Percentiles rank a stretch among this genome's conserved stretches.
phyloP scores from a whole-genome alignment of 768 basidiomycete genomes.

The Coprinopsis cinerea region DNA sequence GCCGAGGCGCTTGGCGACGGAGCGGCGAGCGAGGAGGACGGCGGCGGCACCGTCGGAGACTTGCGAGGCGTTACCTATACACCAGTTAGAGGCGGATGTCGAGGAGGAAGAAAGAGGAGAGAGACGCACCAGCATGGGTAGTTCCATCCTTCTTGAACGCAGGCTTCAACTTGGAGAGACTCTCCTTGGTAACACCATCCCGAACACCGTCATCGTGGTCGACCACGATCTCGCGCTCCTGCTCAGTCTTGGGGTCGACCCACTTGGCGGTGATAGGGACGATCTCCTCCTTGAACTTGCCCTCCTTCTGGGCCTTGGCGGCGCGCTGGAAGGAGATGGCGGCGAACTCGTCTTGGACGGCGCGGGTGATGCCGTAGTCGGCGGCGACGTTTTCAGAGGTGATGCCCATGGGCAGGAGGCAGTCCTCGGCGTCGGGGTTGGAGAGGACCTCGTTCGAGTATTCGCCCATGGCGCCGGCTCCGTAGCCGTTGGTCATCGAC shows the following conservation, averaged over 20 bases:
- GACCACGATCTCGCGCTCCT: constrained; percentile 61
- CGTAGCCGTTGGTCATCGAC: constrained; percentile 81
- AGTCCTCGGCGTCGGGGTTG: constrained; percentile 71
- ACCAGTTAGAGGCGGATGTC: not conserved
- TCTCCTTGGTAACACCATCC: constrained; percentile 76
- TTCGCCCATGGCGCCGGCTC: constrained; percentile 48
- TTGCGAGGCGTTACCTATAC: constrained; percentile 71
- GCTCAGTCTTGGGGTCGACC: constrained; percentile 69
- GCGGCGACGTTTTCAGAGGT: constrained; percentile 91
- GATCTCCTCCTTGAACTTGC: constrained; percentile 81
- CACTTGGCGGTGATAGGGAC: constrained; percentile 69
- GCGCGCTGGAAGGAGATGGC: constrained; percentile 84
- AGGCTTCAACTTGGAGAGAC: constrained; percentile 77
- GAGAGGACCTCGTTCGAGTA: constrained; percentile 60
- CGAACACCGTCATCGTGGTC: constrained; percentile 83
- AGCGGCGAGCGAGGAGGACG: constrained; percentile 76
- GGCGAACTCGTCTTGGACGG: constrained; percentile 79
- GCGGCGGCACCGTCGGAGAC: constrained; percentile 92
- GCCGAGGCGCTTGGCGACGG: constrained; percentile 73
- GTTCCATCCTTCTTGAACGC: constrained; percentile 71
- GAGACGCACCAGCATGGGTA: constrained; percentile 61
- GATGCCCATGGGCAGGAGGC: constrained; percentile 85
- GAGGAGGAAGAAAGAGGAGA: not conserved
- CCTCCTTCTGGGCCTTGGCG: constrained; percentile 69
- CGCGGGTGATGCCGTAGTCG: constrained; percentile 69